These are phyloP conservation scores for Pugionium cornutum DNA, from an alignment of 345 rosid genomes.

Conservation along the genomic window DNA sequence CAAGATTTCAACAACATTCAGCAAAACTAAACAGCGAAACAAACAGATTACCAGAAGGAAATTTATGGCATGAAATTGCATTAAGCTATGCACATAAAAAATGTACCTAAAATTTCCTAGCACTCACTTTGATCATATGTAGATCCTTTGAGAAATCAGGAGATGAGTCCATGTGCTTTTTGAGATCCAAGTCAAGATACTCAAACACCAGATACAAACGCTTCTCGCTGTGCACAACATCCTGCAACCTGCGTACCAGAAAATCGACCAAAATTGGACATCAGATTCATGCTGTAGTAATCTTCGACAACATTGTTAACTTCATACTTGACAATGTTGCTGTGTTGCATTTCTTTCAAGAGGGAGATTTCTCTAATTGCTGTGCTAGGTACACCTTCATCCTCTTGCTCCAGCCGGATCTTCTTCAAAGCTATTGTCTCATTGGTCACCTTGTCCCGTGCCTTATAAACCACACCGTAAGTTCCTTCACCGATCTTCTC, in stretches of 20 bases:
- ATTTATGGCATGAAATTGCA: neutral
- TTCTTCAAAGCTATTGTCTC: slow-evolving; percentile 96
- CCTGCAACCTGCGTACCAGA: slow-evolving; percentile 72
- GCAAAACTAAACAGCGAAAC: neutral
- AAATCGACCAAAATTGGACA: neutral
- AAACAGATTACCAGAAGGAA: slow-evolving; percentile 5
- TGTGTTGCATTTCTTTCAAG: slow-evolving; percentile 98
- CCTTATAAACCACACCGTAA: slow-evolving; percentile 97
- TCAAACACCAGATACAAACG: slow-evolving; percentile 94
- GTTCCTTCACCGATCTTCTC: slow-evolving; percentile 99
- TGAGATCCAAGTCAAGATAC: slow-evolving; percentile 95
- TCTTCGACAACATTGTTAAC: neutral
- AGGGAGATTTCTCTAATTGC: slow-evolving; percentile 96
- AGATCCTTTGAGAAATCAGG: slow-evolving; percentile 90
- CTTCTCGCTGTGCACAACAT: slow-evolving; percentile 96
- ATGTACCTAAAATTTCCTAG: neutral
- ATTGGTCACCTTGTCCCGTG: slow-evolving; percentile 82
- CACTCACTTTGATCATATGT: slow-evolving; percentile 74
- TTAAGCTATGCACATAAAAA: neutral
- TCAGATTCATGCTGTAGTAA: neutral
- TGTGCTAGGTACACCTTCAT: slow-evolving; percentile 99
- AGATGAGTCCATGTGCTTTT: slow-evolving; percentile 94
- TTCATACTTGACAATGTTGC: slow-evolving; percentile 82
- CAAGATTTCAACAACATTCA: neutral
- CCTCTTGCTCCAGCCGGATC: slow-evolving; percentile 97